Base-by-base conservation (phyloP, 768 basidiomycete species). In the Tephrocybe sp. region DNA sequence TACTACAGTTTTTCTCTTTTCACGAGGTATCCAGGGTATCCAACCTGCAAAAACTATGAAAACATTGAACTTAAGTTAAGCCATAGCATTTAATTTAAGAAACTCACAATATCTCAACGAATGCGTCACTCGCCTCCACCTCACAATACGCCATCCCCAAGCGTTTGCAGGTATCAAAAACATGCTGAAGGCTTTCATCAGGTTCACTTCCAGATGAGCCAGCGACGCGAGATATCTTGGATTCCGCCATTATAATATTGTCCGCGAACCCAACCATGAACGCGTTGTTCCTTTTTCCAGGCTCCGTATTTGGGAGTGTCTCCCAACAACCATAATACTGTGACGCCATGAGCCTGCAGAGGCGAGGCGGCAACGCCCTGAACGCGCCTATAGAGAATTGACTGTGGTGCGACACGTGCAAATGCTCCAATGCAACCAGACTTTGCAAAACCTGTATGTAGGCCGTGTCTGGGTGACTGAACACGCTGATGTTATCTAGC, bases 341-440 rank as follows among this genome's bases (percentile, higher is more conserved):
- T 13, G 65, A 60, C 34, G 49, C 51, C 1, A 50, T 57, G 16
- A 67, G 56, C 36, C 41, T 54, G 12, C 26, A 22, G 12, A 67
- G 53, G 1, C 44, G 47, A 5, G 58, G 35, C 4, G 66, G 66
- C 17, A 67, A 52, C 26, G 56, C 48, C n/a, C 48, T 13, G 43
- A 67, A 65, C 1, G 66, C 66, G 6, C 30, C 39, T 1, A 55
- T 30, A 10, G 57, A 55, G 22, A 67, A 65, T 13, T 49, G 54
- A 14, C 52, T 58, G 45, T 67, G 66, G 38, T 67, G 60, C 14
- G 63, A 63, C 14, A 67, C 53, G 41, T 67, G 65, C 16, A 67
- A 45, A 34, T 59, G 48, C 45, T 63, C 51, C 12, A 67, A 53
- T 45, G 44, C 43, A 16, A 58, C 59, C 5, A 67, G 48, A 23